Evolutionary conservation across 805 yeast genomes (phyloP).

Genomic region (Ogataea nitratoaversa): DNA sequence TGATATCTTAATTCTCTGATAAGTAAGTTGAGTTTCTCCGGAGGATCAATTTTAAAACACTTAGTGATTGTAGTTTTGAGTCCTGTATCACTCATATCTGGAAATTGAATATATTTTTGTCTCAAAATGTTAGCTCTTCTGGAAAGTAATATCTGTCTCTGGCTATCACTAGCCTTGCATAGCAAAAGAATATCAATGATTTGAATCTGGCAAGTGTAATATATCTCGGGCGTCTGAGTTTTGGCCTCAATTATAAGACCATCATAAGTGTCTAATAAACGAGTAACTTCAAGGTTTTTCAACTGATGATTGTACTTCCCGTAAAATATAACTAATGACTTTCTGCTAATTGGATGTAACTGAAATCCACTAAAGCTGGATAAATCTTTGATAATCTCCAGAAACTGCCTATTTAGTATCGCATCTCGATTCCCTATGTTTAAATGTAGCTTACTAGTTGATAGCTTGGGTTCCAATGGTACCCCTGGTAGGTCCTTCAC

Average conservation of each 20-base stretch:
- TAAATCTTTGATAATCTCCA: conserved; percentile 12
- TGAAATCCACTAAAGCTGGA: conserved; percentile 13
- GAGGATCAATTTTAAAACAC: conserved; percentile 7
- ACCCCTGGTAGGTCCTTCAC: conserved; percentile 20
- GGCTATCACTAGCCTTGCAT: conserved; percentile 15
- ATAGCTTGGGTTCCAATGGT: conserved; percentile 17
- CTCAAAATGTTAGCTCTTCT: conserved; percentile 9
- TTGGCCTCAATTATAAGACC: conserved; percentile 4
- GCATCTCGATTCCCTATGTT: conserved; percentile 22
- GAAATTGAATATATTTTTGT: conserved; percentile 9
- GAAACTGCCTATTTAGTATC: conserved; percentile 20
- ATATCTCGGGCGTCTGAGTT: conserved; percentile 4
- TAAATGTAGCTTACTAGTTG: conserved; percentile 17
- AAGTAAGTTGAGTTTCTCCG: conserved; percentile 6
- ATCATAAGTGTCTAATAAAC: conserved; percentile 11
- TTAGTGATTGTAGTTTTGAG: conserved; percentile 9
- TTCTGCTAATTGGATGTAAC: conserved; percentile 13
- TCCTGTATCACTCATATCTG: conserved; percentile 11
- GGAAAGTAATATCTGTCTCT: conserved; percentile 8
- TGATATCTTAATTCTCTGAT: conserved; percentile 6
- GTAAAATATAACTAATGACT: conserved; percentile 10
- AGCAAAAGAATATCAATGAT: conserved; percentile 15
- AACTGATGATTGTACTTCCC: conserved; percentile 13
- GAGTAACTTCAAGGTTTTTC: conserved; percentile 14
- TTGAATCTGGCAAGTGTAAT: conserved; percentile 13